Evolutionary conservation across 2,329 filamentous ascomycete species (phyloP), one percentile per base, ranked within the genome.

Genomic region (Pseudocercospora cruenta): DNA sequence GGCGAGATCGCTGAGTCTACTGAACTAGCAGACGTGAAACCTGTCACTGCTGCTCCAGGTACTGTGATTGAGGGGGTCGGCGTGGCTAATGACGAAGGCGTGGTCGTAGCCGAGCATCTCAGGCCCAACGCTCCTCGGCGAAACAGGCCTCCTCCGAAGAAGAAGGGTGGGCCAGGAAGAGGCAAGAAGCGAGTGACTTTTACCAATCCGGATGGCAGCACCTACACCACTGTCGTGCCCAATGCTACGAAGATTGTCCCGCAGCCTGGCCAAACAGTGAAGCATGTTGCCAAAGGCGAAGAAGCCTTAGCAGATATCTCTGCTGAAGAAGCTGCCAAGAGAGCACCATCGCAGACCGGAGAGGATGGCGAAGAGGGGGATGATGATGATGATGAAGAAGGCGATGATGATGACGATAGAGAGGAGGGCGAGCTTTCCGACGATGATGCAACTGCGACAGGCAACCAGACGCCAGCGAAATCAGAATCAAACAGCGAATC

Each of bases 91-190:
- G 83, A 85, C 51, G 84, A 89, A 64, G 87, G 87, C 43, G 80
- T 88, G 21, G 82, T 88, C 21, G 86, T 87, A 67, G 83, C 83
- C 26, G 72, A 76, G 60, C 73, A 75, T 61, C 71, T 75, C 33
- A 73, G 71, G 53, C 70, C 72, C n/a, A 43, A 67, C 12, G 67
- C 67, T 43, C 80, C 82, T 4, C 84, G 84, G 75, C 87, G 90
- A 75, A 88, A 90, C 28, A 90, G 91, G 0, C 91, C 91, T 0
- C 93, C 93, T 78, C 90, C 92, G 78, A 96, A 94, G 83, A 84
- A 86, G 67, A 83, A 81, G 57, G 94, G 91, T 78, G 91, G 92
- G 0, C 88, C 91, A 39, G 92, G 92, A 7, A 87, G 93, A 68
- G 92, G 92, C 68, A 94, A 90, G 84, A 91, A 90, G 79, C 92